phyloP scores from a whole-genome alignment of 2,329 filamentous ascomycete genomes.

The Penicillium sp. region DNA sequence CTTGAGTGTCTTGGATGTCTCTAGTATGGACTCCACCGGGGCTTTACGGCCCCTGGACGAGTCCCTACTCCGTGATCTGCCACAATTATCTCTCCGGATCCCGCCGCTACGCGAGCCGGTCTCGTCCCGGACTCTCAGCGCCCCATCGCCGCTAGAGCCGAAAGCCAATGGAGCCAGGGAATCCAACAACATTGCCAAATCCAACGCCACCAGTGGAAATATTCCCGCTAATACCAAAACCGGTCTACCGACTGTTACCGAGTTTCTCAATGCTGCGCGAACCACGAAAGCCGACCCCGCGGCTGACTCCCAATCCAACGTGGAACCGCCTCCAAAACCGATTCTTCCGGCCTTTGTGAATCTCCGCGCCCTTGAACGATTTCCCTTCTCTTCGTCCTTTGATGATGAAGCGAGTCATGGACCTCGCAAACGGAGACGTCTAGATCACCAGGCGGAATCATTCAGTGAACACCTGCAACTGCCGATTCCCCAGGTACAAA shows the following conservation, averaged over 20 bases:
- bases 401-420: slow-evolving; percentile 32
- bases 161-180: slow-evolving; percentile 35
- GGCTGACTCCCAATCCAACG: slow-evolving; percentile 26
- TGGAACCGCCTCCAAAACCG: slow-evolving; percentile 38
- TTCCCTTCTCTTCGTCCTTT: slow-evolving; percentile 38
- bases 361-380: slow-evolving; percentile 43
- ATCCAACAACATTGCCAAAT: slow-evolving; percentile 26
- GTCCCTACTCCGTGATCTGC: slow-evolving; percentile 38
- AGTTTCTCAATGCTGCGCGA: slow-evolving; percentile 34
- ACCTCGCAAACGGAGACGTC: slow-evolving; percentile 40
- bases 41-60: slow-evolving; percentile 38
- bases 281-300: slow-evolving; percentile 33
- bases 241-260: slow-evolving; percentile 31
- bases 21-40: slow-evolving; percentile 30
- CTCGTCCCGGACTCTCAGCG: slow-evolving; percentile 38
- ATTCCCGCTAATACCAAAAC: slow-evolving; percentile 28
- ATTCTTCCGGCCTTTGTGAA: slow-evolving; percentile 46
- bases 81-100: slow-evolving; percentile 42
- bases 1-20: slow-evolving; percentile 4
- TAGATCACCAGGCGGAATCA: slow-evolving; percentile 39
- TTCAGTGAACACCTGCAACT: slow-evolving; percentile 44
- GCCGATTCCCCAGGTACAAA: slow-evolving; percentile 45
- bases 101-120: slow-evolving; percentile 45
- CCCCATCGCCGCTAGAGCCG: slow-evolving; percentile 44
- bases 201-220: slow-evolving; percentile 24